Conservation (phyloP, 2,329 filamentous ascomycete species). For the Dactylellina leptospora region DNA sequence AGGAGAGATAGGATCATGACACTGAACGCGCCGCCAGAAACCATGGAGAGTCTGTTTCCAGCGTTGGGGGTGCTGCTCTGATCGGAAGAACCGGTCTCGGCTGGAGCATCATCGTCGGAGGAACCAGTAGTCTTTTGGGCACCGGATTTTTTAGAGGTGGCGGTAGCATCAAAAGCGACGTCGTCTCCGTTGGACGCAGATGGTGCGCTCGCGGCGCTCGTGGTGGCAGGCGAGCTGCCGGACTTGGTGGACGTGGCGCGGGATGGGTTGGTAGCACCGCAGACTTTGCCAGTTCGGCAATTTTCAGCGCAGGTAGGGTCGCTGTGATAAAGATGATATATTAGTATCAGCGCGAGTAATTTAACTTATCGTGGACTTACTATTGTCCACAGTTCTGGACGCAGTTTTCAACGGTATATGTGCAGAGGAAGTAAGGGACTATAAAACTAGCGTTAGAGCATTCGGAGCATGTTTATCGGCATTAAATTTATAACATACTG, state of each 20-base stretch:
- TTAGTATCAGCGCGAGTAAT: neutral
- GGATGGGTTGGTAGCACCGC: conserved; percentile 47
- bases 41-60: conserved; percentile 19
- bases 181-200: conserved; percentile 25
- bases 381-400: conserved; percentile 44
- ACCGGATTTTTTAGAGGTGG: conserved; percentile 1
- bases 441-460: conserved; percentile 1
- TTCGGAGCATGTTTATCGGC: neutral
- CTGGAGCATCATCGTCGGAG: conserved; percentile 3
- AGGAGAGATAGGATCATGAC: conserved; percentile 40
- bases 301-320: conserved; percentile 35
- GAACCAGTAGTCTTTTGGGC: conserved; percentile 2
- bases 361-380: conserved; percentile 14
- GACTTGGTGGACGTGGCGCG: conserved; percentile 15
- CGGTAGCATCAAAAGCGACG: conserved; percentile 25
- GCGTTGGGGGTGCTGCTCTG: conserved; percentile 17
- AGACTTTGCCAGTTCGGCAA: conserved; percentile 20
- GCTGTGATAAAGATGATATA: conserved; percentile 16
- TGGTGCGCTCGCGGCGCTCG: conserved; percentile 7
- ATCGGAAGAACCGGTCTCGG: neutral
- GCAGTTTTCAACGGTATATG: conserved; percentile 34
- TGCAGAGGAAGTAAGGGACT: conserved; percentile 52
- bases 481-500: conserved; percentile 28
- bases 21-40: conserved; percentile 32
- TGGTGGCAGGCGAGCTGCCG: neutral